These are phyloP conservation scores for Salix purpurea DNA, from an alignment of 345 rosid species.

Conservation along the genomic window DNA sequence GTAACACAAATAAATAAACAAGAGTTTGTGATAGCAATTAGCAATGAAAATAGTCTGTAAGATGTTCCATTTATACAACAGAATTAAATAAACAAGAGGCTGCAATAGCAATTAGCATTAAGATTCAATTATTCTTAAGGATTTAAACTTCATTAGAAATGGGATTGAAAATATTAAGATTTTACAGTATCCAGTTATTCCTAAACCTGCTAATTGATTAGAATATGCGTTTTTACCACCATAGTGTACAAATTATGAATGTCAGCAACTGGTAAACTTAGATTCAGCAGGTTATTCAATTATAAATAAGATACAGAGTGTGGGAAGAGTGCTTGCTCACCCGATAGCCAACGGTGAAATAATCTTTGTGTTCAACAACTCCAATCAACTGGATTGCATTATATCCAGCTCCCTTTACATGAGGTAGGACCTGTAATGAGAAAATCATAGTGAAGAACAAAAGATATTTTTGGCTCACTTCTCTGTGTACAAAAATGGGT, in stretches of 20 bases:
- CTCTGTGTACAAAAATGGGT: not conserved
- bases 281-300: not conserved
- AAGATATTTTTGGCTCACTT: not conserved
- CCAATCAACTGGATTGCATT: slow-evolving; percentile 93
- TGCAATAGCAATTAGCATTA: not conserved
- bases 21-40: not conserved
- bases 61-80: too few species aligned
- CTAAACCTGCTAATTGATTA: not conserved
- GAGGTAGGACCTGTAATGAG: slow-evolving; percentile 74
- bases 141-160: not conserved
- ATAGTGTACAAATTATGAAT: not conserved
- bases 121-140: not conserved
- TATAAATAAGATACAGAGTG: slow-evolving; percentile 2
- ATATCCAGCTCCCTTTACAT: slow-evolving; percentile 82
- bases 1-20: not conserved
- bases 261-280: slow-evolving; percentile 1
- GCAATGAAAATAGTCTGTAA: too few species aligned
- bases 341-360: slow-evolving; percentile 85
- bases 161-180: not conserved
- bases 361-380: slow-evolving; percentile 90
- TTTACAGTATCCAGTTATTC: not conserved
- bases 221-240: not conserved
- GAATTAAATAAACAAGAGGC: too few species aligned
- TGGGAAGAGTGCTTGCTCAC: slow-evolving; percentile 39
- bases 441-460: not conserved